Evolutionary conservation across 768 basidiomycete genomes (phyloP).

Genomic region (Phaeotremella skinneri): DNA sequence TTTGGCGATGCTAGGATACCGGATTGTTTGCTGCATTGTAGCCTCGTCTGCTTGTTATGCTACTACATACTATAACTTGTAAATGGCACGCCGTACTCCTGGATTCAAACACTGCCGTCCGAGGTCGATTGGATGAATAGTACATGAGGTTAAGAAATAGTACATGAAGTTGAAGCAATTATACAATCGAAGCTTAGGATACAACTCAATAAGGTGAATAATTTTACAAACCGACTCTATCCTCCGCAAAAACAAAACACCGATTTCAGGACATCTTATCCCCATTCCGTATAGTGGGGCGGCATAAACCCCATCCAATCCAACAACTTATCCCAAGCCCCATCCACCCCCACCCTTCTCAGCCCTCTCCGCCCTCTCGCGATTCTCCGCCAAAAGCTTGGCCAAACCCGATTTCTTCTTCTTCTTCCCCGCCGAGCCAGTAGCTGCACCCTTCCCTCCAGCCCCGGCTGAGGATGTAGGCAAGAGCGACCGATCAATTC

Average conservation of each 20-base stretch:
- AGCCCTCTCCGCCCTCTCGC: slow-evolving; percentile 22
- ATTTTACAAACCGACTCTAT: no score
- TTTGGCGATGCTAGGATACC: no score
- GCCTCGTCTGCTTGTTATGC: no score
- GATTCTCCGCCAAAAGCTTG: slow-evolving; percentile 43
- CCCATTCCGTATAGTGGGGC: no score
- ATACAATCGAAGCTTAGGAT: no score
- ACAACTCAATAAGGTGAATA: no score
- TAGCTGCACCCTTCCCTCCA: slow-evolving; percentile 1
- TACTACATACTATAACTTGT: no score
- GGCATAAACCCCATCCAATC: not conserved
- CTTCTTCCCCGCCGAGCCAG: slow-evolving; percentile 15
- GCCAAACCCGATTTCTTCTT: slow-evolving; percentile 41
- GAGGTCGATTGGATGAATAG: not conserved
- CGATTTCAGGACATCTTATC: not conserved
- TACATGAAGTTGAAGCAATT: no score
- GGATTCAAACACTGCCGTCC: no score
- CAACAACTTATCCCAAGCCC: slow-evolving; percentile 29
- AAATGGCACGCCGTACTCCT: no score
- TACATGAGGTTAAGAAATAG: not conserved
- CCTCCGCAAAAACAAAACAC: no score
- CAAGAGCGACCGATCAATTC: slow-evolving; percentile 1
- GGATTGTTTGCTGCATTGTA: no score
- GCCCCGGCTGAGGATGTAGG: slow-evolving; percentile 8
- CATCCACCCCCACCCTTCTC: slow-evolving; percentile 3